Evolutionary conservation across 495 filamentous ascomycete genomes (phyloP).

Genomic region (Aspergillus funiculosus): DNA sequence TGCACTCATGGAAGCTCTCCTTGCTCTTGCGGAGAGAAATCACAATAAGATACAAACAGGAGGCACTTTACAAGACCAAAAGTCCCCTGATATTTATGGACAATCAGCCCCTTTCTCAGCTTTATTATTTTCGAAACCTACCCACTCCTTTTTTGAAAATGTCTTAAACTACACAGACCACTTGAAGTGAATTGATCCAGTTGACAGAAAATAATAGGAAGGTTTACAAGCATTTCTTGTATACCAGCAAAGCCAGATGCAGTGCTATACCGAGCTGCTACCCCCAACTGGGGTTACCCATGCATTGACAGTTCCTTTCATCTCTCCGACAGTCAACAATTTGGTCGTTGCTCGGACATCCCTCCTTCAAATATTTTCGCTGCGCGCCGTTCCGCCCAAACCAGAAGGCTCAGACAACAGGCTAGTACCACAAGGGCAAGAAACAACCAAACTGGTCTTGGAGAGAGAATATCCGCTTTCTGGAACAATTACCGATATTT

Average conservation of each 20-base stretch:
- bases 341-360: slow-evolving; percentile 85
- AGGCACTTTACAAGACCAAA: no score
- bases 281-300: slow-evolving; percentile 91
- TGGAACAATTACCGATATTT: slow-evolving; percentile 77
- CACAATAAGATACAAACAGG: no score
- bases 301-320: slow-evolving; percentile 72
- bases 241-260: slow-evolving; percentile 40
- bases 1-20: slow-evolving; percentile 2
- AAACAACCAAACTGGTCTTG: slow-evolving; percentile 72
- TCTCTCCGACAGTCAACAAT: slow-evolving; percentile 68
- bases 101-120: not conserved
- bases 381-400: slow-evolving; percentile 30
- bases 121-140: not conserved
- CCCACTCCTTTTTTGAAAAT: slow-evolving; percentile 11
- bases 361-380: slow-evolving; percentile 78
- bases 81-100: no score
- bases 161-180: slow-evolving; percentile 10
- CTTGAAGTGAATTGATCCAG: slow-evolving; percentile 7
- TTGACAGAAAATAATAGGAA: no score
- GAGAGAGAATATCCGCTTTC: slow-evolving; percentile 75
- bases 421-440: slow-evolving; percentile 29
- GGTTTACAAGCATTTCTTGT: not conserved
- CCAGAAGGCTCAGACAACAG: slow-evolving; percentile 35
- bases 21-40: not conserved
- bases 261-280: slow-evolving; percentile 85